Evolutionary conservation across 768 basidiomycete species (phyloP), one percentile per base, ranked within the genome.

Genomic region (Pulveroboletus sp.): DNA sequence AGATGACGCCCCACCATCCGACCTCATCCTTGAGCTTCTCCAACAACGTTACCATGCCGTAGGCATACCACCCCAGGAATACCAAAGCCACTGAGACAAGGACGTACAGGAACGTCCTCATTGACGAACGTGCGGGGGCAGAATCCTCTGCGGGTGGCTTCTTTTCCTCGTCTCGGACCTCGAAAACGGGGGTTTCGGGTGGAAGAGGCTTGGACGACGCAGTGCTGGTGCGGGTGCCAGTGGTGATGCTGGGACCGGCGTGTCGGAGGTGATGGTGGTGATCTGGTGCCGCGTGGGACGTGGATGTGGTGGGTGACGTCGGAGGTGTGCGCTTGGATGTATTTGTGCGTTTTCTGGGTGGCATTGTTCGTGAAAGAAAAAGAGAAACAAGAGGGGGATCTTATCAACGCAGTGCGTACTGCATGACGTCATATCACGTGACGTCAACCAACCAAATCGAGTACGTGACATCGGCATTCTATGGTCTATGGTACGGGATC

Each of bases 1-100:
- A 16, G 8, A 51, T 29, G 35, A 53, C 17, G 5, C 52, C 46
- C 81, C 82, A 83, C 84, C 83, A 82, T 8, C 81, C 80, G 0
- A 79, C 79, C 11, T 76, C 78, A 11, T 79, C 74, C 0, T 70
- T 64, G 30, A 65, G 10, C 58, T 77, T 77, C 70, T 73, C 76
- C 53, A 80, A 70, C 14, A 76, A 35, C 4, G 72, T 41, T 7
- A 74, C 39, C 24, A 75, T 47, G 11, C 76, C 72, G 53, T 78
- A 85, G 4, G 73, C 58, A 62, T 83, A 83, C 63, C 77, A 82
- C 6, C 67, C 73, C 17, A 71, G 60, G 19, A 82, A 56, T 13
- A 81, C 57, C 3, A 73, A 56, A 13, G 71, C 71, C 39, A 76
- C 52, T 9, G 73, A 34, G 23, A 73, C 61, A 44, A 84, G 58